Base-by-base conservation (phyloP, 148 eudicot species). In the Fagopyrum tataricum region DNA sequence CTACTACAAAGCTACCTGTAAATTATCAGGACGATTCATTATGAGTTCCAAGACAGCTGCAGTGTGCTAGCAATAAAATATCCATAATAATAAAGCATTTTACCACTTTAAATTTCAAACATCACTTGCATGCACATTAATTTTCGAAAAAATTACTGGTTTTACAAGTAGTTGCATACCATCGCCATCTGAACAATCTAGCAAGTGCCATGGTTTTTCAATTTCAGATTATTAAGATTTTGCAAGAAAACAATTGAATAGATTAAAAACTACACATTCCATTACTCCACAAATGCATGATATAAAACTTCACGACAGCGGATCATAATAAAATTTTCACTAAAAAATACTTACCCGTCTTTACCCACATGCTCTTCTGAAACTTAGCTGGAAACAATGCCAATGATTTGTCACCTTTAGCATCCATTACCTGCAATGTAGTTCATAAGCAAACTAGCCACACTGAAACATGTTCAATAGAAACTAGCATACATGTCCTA, bases 361-460 rank as follows among this genome's bases (percentile, higher is more conserved):
- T 95, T 21, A 90, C 90, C 97, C 97, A 95, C 97, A 95, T 90
- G 83, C 94, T 95, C 80, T 91, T 95, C 76, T 90, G 96, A 71
- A 95, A 95, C 79, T 88, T 95, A 47, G 97, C 97, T 20, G 98
- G 98, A 79, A 95, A 91, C 72, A 83, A 26, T 52, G 98, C 97
- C 79, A 95, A 61, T 9, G 87, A 81, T 56, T 85, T 86, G 76
- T 83, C 81, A 2, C 98, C 90, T 74, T 81, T 88, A 41, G 79
- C 80, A 80, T 95, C 98, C 82, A 84, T 78, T 55, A 90, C 89
- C 98, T 95, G 52, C 44, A 44, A 21, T 24, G 72, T 31, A 73
- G 41, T 17, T 23, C 52, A 12, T 23, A 41, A 70, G 26, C 9
- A 44, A 14, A 44, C 17, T 72, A 20, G 15, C 17, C 21, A 43